Base-by-base conservation (phyloP, 2,329 filamentous ascomycete genomes). In the Alternaria conjuncta region DNA sequence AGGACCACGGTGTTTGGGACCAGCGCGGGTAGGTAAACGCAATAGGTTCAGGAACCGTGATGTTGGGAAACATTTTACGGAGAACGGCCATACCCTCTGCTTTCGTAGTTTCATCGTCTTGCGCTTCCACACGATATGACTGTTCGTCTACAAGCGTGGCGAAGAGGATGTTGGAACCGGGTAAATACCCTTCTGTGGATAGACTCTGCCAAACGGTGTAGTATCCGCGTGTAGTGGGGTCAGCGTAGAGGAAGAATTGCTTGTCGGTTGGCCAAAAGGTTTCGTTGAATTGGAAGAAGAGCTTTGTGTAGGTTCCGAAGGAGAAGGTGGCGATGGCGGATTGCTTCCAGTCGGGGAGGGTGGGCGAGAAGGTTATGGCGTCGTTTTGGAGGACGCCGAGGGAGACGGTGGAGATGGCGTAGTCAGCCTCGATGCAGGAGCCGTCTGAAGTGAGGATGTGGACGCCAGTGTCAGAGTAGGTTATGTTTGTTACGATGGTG, bases 231-330 rank as follows among this genome's bases (percentile, higher is more conserved):
- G 74, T 77, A 5, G 75, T 74, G 0, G 84, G 83, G 43, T 82
- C 80, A 0, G 86, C 84, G 65, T 87, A 87, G n/a, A 87, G 79
- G 66, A 85, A 82, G 69, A 83, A 88, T 59, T 88, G 84, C 1
- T 83, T 85, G 44, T 84, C 79, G 0, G 78, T 72, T 69, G 85
- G 84, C 90, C 90, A 92, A 77, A 92, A 92, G 0, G 87, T 86
- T 58, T 88, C 82, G 63, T 88, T 81, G 78, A 92, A 92, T 65
- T 91, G 89, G 63, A 90, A 80, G 78, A 92, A 92, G 64, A 92
- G 87, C 74, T 92, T 92, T 55, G 89, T 92, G 78, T 92, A 92
- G 0, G 89, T 91, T 7, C 87, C 90, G 86, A 92, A 91, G 64
- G 84, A 82, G 74, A 91, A 91, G 41, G 85, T 87, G 4, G 86